A percentile compares a stretch with the other conserved stretches of the same genome.
These are phyloP conservation scores for Cyberlindnera galapagoensis DNA, from an alignment of 805 yeast species.

Conservation along the genomic window DNA sequence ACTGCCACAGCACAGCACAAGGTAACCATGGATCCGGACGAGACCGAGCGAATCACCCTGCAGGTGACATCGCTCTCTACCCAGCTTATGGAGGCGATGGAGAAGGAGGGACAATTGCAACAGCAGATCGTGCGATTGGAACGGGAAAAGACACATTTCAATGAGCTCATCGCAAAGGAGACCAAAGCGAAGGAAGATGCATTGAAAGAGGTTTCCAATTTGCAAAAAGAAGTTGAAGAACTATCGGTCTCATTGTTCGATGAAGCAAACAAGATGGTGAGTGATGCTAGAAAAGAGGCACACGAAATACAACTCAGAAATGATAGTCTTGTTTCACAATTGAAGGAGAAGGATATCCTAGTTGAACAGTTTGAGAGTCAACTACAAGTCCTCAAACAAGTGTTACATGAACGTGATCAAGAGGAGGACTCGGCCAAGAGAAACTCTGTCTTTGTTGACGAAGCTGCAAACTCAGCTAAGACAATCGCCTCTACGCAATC, in stretches of 20 bases:
- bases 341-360: constrained; percentile 64
- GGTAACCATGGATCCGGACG: constrained; percentile 18
- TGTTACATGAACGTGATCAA: constrained; percentile 41
- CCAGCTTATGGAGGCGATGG: constrained; percentile 52
- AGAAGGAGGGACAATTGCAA: constrained; percentile 49
- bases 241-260: constrained; percentile 69
- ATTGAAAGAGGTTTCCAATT: constrained; percentile 49
- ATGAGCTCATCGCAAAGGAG: constrained; percentile 24
- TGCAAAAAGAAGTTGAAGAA: constrained; percentile 75
- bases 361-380: constrained; percentile 63
- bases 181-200: constrained; percentile 39
- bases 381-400: constrained; percentile 54
- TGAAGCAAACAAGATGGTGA: constrained; percentile 83
- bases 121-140: constrained; percentile 37
- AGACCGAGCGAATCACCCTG: constrained; percentile 38
- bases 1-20: too few relatives aligned
- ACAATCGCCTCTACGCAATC: constrained; percentile 13
- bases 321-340: constrained; percentile 41
- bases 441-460: constrained; percentile 5
- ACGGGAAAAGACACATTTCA: constrained; percentile 28
- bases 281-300: constrained; percentile 65
- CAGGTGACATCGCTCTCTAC: constrained; percentile 56
- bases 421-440: constrained; percentile 25
- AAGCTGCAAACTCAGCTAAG: not conserved
- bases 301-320: constrained; percentile 55